Conservation (phyloP, 192 early-diverging fungal genomes). For the Coemansia sp. region DNA sequence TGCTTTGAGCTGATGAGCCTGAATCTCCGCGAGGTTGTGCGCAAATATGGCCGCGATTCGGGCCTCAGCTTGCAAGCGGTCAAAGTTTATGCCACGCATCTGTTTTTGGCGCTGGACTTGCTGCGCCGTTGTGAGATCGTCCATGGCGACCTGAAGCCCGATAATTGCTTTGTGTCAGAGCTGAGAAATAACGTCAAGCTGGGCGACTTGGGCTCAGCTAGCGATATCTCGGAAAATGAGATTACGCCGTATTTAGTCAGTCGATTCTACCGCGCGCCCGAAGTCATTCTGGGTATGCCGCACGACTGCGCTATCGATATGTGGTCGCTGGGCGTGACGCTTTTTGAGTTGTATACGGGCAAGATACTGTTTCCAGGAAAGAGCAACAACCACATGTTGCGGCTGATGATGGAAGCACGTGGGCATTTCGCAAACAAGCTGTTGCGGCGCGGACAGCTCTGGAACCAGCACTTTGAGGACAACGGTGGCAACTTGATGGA, state of each 20-base stretch:
- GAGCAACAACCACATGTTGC: constrained; percentile 96
- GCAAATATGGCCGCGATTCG: constrained; percentile 92
- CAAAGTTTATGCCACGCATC: constrained; percentile 85
- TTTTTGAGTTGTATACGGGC: constrained; percentile 96
- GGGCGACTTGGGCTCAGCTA: constrained; percentile 93
- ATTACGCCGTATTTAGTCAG: constrained; percentile 96
- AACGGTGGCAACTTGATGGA: constrained; percentile 50
- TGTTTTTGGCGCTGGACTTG: constrained; percentile 82
- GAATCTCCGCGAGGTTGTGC: constrained; percentile 90
- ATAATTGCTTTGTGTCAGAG: constrained; percentile 92
- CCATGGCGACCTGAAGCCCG: constrained; percentile 98
- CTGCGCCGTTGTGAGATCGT: constrained; percentile 80
- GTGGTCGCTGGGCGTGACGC: constrained; percentile 93
- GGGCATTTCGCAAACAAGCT: constrained; percentile 85
- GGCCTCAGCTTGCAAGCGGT: constrained; percentile 95
- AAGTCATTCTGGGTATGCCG: constrained; percentile 89
- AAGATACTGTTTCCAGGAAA: constrained; percentile 92
- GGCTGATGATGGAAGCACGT: constrained; percentile 89
- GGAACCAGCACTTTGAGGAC: constrained; percentile 86
- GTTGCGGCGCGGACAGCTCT: constrained; percentile 82
- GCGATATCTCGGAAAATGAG: constrained; percentile 84
- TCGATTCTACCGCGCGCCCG: constrained; percentile 95
- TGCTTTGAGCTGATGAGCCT: constrained; percentile 93
- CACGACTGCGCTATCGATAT: constrained; percentile 91
- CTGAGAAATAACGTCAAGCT: constrained; percentile 80